Conservation (phyloP, 805 yeast genomes). For the Naumovozyma castellii region DNA sequence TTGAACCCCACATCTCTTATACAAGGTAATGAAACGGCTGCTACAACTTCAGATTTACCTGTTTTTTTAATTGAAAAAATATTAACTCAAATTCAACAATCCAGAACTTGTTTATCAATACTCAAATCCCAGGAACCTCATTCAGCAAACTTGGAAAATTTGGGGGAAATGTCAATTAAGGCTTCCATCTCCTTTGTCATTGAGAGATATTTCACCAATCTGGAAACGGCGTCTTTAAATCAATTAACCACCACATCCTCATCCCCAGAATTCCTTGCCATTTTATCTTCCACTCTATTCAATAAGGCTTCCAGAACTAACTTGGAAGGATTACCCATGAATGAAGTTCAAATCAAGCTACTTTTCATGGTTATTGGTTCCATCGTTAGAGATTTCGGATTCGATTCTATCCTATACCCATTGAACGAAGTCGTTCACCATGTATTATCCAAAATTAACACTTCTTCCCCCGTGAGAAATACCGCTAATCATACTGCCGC, state of each 20-base stretch:
- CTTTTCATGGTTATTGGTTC: constrained; percentile 57
- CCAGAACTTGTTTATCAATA: constrained; percentile 41
- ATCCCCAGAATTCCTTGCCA: constrained; percentile 28
- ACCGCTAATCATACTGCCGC: constrained; percentile 20
- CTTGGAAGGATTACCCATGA: not conserved
- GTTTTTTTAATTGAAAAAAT: constrained; percentile 30
- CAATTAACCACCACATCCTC: constrained; percentile 40
- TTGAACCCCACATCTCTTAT: not conserved
- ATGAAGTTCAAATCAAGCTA: constrained; percentile 25
- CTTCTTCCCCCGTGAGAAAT: not conserved
- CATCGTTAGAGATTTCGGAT: constrained; percentile 71
- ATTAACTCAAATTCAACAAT: constrained; percentile 44
- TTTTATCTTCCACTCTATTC: constrained; percentile 11
- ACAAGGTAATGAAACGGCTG: not conserved
- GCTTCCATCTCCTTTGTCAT: constrained; percentile 52
- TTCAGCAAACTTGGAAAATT: constrained; percentile 38
- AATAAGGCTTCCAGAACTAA: constrained; percentile 8
- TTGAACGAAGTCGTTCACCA: constrained; percentile 39
- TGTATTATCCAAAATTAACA: not conserved
- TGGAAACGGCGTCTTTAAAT: constrained; percentile 45
- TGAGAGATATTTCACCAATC: constrained; percentile 42
- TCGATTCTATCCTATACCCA: constrained; percentile 56
- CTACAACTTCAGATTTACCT: constrained; percentile 7
- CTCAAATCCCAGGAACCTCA: not conserved
- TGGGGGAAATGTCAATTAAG: constrained; percentile 50